Evolutionary conservation across 495 filamentous ascomycete species (phyloP), one percentile per base, ranked within the genome.

Genomic region (Tuber umbilicatum): DNA sequence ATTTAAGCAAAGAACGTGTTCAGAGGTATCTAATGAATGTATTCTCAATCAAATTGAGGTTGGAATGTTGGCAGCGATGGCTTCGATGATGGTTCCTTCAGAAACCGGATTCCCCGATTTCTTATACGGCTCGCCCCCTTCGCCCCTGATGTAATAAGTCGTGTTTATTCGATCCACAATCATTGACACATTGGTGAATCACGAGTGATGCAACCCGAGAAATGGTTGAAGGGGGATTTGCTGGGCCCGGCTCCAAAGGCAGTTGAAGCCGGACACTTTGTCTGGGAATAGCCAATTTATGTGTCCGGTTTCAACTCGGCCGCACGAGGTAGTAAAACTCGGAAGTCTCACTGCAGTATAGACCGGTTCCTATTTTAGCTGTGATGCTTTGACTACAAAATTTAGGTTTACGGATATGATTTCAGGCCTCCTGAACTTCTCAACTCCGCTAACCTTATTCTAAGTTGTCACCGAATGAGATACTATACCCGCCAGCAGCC

Each of bases 1-100:
- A 23, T 70, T 38, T 7, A 67, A 31, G 21, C 72, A 77, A 78
- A 1, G 70, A 73, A 35, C 69, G 70, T 76, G 75, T 37, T 70
- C 42, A 21, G 42, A 76, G 60, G 35, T 69, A 73, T 43, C 19
- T 43, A 69, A 76, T 39, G 68, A 76, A 14, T 39, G 50, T 55
- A 9, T 37, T 42, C n/a, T 67, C 38, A 37, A 70, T 67, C 60
- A 70, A 77, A 27, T 47, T 27, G 70, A 31, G 42, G 41, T 43
- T 39, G 69, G 41, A 5, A 39, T 23, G 69, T 40, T 16, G 35
- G 6, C 27, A 21, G 23, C 16, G 35, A 19, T n/a, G 23, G 69
- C 12, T 70, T 42, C 7, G 23, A 2, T n/a, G 23, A 42, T 39
- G 23, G 41, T n/a, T 43, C 23, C 23, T 40, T 43, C 38, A 40